Evolutionary conservation across 2,329 filamentous ascomycete genomes (phyloP), one percentile per base, ranked within the genome.

Genomic region (Acephala macrosclerotiorum): DNA sequence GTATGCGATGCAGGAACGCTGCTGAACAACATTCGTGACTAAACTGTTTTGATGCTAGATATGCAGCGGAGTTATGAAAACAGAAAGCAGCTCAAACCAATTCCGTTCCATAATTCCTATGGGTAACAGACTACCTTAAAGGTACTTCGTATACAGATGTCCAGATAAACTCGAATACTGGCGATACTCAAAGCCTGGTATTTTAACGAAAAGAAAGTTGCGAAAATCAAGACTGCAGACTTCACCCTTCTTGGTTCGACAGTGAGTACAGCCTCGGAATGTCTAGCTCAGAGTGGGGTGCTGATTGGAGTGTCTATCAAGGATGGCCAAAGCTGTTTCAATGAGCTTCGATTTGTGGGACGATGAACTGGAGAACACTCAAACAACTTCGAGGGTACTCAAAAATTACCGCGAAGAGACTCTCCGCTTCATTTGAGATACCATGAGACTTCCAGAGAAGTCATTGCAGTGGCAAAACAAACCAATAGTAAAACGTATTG

Each of bases 261-360:
- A 29, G 63, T 65, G 58, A 65, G 63, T 58, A 14, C 16, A 47
- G 12, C 12, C 18, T 18, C 40, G 4, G n/a, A n/a, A n/a, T n/a
- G n/a, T 42, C 40, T 18, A n/a, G 40, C 40, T 16, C 9, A 18
- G n/a, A 18, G 40, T 42, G 6, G n/a, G 25, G 3, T 25, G 22
- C 61, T 59, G 18, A 64, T 35, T 55, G 16, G 3, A 9, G 14
- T 2, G 9, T 61, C 22, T 12, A 22, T 11, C 11, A 68, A 29
- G 74, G 73, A 71, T 74, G 71, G 72, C 72, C 73, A 1, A 51
- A 9, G 68, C 70, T 9, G 42, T 18, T 62, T 68, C 26, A 66
- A 63, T 11, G 47, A 66, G 35, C 68, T 73, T 20, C 56, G 67
- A 25, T 70, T 68, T 42, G 65, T 71, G 9, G n/a, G n/a, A n/a